Base-by-base conservation (phyloP, 768 basidiomycete species). In the Leccinellum albellum region DNA sequence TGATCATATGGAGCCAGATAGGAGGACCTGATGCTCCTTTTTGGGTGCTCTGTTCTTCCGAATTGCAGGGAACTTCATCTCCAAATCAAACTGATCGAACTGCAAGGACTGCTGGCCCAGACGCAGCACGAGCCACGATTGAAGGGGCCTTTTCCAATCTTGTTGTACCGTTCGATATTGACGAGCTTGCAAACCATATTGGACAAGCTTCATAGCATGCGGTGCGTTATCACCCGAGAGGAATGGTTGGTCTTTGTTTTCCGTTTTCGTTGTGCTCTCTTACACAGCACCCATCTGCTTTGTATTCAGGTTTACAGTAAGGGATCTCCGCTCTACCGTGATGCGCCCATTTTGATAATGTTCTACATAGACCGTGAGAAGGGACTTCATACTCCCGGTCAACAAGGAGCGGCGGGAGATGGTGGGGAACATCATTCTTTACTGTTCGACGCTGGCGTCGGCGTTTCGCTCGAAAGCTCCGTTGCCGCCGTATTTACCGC, bases 401-500 rank as follows among this genome's bases (percentile, higher is more conserved):
- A 97, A 90, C 66, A 82, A 76, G 66, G 88, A 97, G 64, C 81
- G 96, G 21, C 85, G 89, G 3, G 95, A 97, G 68, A 92, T 99
- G 91, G 92, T 86, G 48, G 95, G 95, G 35, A 96, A 93, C 71
- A 89, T 98, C 59, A 89, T 98, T 56, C 81, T 99, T 10, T 93
- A 87, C 69, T 89, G 94, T 69, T 89, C 91, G 1, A 84, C 82
- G 0, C 78, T 95, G 29, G 84, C 91, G 4, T 83, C 89, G 2
- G 87, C 88, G 1, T 91, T 95, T 70, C 78, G 85, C 17, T 77
- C 92, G 42, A 96, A 96, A 66, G 86, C 92, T 6, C 97, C 97
- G 2, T 76, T 99, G n/a, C 94, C 97, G 0, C 94, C 97, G 0
- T 98, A 94, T 70, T 82, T 99, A 1, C 97, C 97, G 3, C 95